phyloP scores from a whole-genome alignment of 2,329 filamentous ascomycete species.

The Lecanicillium sp. region DNA sequence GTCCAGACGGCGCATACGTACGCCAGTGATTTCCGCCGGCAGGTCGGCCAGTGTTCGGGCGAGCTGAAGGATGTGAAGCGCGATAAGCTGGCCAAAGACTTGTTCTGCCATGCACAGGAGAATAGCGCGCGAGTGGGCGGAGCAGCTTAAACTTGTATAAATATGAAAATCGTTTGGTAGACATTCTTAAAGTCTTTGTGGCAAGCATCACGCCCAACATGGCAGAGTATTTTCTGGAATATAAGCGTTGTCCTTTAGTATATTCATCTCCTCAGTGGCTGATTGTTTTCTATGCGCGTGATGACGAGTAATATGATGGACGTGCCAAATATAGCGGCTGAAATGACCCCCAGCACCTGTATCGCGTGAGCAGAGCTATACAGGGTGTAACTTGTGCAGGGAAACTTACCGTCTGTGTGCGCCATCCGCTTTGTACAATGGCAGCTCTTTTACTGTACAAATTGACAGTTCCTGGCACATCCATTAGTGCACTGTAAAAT shows the following conservation, averaged over 20 bases:
- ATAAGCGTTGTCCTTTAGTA: no score
- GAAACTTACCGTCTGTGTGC: slow-evolving; percentile 69
- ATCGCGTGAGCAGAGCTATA: not conserved
- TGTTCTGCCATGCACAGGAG: slow-evolving; percentile 52
- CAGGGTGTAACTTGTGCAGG: not conserved
- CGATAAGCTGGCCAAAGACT: slow-evolving; percentile 42
- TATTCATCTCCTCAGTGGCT: no score
- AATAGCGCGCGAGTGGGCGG: slow-evolving; percentile 15
- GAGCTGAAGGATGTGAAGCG: slow-evolving; percentile 18
- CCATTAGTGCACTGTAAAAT: not conserved
- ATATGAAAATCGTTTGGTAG: no score
- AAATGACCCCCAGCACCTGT: slow-evolving; percentile 55
- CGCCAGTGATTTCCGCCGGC: slow-evolving; percentile 48
- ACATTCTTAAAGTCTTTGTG: no score
- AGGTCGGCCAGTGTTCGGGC: slow-evolving; percentile 59
- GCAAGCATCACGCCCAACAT: no score
- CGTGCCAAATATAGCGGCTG: slow-evolving; percentile 55
- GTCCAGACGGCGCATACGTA: slow-evolving; percentile 42
- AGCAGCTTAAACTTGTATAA: no score
- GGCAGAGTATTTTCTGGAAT: no score
- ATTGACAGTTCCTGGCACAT: slow-evolving; percentile 54
- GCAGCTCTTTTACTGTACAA: slow-evolving; percentile 73
- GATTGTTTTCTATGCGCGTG: no score
- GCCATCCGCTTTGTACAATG: slow-evolving; percentile 88
- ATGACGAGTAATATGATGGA: slow-evolving; percentile 55